These are phyloP conservation scores for Saccharomycopsis capsularis DNA, from an alignment of 805 yeast species.

Conservation along the genomic window DNA sequence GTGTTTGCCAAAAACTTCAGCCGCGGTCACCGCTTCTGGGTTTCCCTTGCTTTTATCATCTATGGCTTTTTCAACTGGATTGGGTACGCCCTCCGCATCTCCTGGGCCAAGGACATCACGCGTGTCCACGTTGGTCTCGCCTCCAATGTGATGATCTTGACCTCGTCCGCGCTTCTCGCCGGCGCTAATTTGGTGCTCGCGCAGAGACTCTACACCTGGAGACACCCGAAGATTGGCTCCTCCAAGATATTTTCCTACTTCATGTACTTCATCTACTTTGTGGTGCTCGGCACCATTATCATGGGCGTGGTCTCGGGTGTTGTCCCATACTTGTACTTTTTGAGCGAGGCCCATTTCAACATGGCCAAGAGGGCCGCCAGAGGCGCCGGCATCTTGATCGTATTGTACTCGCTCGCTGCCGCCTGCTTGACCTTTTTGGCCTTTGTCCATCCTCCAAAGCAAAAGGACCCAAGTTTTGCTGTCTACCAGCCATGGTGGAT, in stretches of 20 bases:
- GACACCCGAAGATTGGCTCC: constrained; percentile 66
- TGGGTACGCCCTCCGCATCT: constrained; percentile 52
- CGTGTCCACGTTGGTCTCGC: constrained; percentile 45
- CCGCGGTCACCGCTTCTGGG: constrained; percentile 56
- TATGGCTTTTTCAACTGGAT: constrained; percentile 47
- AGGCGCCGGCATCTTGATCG: constrained; percentile 42
- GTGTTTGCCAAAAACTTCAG: constrained; percentile 42
- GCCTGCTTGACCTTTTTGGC: constrained; percentile 42
- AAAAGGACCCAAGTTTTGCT: constrained; percentile 39
- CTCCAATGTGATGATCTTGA: constrained; percentile 46
- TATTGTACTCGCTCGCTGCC: constrained; percentile 49
- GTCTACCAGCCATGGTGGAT: constrained; percentile 79
- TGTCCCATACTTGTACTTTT: constrained; percentile 51
- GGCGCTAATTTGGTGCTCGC: constrained; percentile 59
- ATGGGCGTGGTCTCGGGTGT: constrained; percentile 63
- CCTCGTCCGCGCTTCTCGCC: constrained; percentile 53
- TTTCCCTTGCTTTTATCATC: constrained; percentile 45
- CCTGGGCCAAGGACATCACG: constrained; percentile 51
- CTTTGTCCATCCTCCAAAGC: constrained; percentile 46
- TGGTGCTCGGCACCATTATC: constrained; percentile 52
- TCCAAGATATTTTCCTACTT: constrained; percentile 40
- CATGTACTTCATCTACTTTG: constrained; percentile 44
- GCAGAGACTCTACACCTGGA: constrained; percentile 69
- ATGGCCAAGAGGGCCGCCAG: constrained; percentile 50
- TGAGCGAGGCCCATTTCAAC: constrained; percentile 37